Evolutionary conservation across 495 filamentous ascomycete genomes (phyloP).

Genomic region (Durotheca rogersii): DNA sequence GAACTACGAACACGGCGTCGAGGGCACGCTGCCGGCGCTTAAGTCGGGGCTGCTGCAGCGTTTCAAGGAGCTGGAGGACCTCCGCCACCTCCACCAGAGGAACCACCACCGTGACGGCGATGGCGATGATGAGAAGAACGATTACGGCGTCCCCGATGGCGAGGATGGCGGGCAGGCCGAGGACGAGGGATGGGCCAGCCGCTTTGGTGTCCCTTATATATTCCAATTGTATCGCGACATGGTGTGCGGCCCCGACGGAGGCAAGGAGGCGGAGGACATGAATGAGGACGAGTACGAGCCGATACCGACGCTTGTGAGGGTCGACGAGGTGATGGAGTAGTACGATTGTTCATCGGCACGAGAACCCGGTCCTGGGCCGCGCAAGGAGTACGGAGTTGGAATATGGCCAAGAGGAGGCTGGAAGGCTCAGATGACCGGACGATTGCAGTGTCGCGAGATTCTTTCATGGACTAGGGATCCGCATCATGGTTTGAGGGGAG

Average conservation of each 20-base stretch:
- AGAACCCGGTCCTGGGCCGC: no score
- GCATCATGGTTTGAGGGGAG: no score
- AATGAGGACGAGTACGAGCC: background rate
- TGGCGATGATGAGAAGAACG: no score
- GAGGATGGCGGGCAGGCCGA: background rate
- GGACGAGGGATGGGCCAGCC: no score
- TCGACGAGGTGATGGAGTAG: background rate
- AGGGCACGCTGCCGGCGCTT: background rate
- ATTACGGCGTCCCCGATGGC: no score
- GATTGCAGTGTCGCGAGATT: no score
- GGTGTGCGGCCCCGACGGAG: background rate
- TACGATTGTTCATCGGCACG: no score
- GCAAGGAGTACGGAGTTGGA: no score
- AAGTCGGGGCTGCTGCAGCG: background rate
- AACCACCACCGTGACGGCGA: background rate
- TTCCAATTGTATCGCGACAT: background rate
- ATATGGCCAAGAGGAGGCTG: no score
- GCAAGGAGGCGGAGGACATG: background rate
- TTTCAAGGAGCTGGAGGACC: conserved; percentile 4
- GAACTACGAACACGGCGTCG: conserved; percentile 9
- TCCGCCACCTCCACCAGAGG: background rate
- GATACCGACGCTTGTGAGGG: background rate
- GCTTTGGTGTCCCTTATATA: background rate
- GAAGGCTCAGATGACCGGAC: no score
- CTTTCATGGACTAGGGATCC: no score